Conservation (phyloP, 106 monocot genomes). For the Phalaenopsis equestris region DNA sequence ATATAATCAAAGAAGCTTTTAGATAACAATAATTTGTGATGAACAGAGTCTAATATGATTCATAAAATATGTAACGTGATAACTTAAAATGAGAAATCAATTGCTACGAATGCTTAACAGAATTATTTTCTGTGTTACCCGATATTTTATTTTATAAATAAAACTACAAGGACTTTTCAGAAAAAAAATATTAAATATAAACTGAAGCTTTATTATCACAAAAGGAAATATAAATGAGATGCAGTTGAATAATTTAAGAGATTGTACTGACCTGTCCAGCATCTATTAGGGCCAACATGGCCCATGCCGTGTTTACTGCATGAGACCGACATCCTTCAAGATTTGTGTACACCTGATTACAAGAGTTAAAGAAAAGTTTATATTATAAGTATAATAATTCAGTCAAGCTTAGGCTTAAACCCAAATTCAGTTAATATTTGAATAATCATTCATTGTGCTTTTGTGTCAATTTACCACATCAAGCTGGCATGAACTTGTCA, state of each 20-base stretch:
- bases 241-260: neutral
- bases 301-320: constrained; percentile 11
- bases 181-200: neutral
- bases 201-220: neutral
- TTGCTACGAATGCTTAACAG: neutral
- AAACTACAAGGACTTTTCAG: neutral
- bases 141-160: neutral
- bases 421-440: neutral
- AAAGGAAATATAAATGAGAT: neutral
- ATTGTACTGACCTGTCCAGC: constrained; percentile 5
- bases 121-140: neutral
- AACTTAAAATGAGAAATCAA: neutral
- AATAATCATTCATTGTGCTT: neutral
- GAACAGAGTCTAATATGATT: neutral
- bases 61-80: neutral
- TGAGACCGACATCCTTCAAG: constrained; percentile 2
- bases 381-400: neutral
- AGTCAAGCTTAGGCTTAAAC: neutral
- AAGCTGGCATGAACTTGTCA: neutral
- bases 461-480: neutral
- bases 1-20: no score
- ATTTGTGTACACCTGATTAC: constrained; percentile 1
- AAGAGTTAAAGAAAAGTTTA: neutral
- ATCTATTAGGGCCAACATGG: constrained; percentile 9
- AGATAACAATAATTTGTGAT: no score